Conservation (phyloP, 2,329 filamentous ascomycete genomes). For the Sporothrix dimorphospora region DNA sequence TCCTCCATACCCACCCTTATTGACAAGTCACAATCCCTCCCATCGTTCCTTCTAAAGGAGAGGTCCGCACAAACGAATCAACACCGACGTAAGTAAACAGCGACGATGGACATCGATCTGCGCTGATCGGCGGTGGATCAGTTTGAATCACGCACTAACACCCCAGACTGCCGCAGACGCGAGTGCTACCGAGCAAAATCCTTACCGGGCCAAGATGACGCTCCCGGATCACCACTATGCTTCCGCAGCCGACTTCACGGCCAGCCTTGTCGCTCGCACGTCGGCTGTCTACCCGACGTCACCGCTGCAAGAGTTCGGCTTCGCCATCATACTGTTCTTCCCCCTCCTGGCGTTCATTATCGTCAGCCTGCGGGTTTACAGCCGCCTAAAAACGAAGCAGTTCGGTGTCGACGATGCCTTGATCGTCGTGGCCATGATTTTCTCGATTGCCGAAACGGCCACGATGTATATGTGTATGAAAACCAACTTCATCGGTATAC, state of each 20-base stretch:
- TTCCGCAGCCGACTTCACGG: no score
- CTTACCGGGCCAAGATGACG: neutral
- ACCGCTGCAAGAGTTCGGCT: slow-evolving; percentile 33
- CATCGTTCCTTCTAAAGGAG: no score
- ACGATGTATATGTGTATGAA: slow-evolving; percentile 30
- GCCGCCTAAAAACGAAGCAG: slow-evolving; percentile 35
- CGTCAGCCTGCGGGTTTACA: slow-evolving; percentile 35
- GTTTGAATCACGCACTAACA: neutral
- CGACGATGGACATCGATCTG: neutral
- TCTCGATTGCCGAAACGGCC: slow-evolving; percentile 29
- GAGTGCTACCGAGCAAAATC: no score
- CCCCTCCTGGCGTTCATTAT: slow-evolving; percentile 36
- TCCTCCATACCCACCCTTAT: neutral
- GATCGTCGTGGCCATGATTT: slow-evolving; percentile 29
- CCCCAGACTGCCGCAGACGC: neutral
- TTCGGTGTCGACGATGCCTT: slow-evolving; percentile 31
- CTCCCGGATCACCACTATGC: neutral
- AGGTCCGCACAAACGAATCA: neutral
- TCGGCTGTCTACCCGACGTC: slow-evolving; percentile 20
- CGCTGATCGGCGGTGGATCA: neutral
- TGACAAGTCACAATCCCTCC: neutral
- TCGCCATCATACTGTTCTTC: slow-evolving; percentile 37
- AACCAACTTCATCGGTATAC: slow-evolving; percentile 33
- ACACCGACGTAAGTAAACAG: neutral
- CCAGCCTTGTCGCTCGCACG: no score